Conservation (phyloP, 306 rosid genomes). For the Castanea crenata region DNA sequence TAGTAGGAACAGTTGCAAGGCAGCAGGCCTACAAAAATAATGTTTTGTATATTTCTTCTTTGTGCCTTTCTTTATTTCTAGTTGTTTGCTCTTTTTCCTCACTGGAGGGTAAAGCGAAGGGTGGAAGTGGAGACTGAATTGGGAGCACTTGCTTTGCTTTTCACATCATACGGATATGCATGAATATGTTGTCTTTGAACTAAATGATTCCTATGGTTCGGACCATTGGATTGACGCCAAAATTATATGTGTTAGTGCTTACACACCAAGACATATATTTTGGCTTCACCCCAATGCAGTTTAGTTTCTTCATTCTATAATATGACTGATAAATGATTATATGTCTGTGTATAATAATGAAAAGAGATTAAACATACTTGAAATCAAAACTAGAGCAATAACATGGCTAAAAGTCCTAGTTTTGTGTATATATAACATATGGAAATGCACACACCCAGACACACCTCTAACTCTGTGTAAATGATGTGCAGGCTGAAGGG, state of each 20-base stretch:
- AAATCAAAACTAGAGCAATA: background rate
- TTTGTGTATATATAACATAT: background rate
- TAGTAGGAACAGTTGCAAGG: background rate
- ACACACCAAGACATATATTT: too few species aligned
- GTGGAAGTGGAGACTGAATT: too few species aligned
- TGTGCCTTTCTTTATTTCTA: background rate
- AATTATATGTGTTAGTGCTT: too few species aligned
- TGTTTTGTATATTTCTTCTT: background rate
- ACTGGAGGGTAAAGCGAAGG: too few species aligned
- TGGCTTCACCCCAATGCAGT: background rate
- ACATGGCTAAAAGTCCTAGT: background rate
- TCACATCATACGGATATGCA: too few species aligned
- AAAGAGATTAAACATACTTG: background rate
- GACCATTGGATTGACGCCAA: too few species aligned
- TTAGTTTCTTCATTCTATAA: background rate
- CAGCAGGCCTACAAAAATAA: background rate
- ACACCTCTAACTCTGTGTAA: background rate
- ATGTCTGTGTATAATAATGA: background rate
- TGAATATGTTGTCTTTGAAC: too few species aligned
- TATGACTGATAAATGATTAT: background rate
- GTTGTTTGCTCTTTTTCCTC: too few species aligned
- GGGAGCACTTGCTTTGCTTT: too few species aligned
- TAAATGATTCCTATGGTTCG: too few species aligned
- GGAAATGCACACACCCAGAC: background rate
- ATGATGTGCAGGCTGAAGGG: conserved; percentile 51